phyloP scores from a whole-genome alignment of 148 eudicot species.

The Simmondsia chinensis region DNA sequence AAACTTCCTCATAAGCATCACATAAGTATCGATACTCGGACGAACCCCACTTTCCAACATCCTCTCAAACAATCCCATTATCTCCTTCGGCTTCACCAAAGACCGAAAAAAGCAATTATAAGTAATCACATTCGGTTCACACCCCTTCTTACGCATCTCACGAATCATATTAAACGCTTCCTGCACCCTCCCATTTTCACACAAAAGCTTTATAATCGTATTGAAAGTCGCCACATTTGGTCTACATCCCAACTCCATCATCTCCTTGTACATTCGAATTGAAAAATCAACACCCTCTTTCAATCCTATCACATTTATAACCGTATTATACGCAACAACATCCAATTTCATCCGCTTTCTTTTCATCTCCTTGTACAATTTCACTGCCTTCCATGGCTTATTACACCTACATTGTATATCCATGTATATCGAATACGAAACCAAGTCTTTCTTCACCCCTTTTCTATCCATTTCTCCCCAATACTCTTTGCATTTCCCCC shows the following conservation, averaged over 20 bases:
- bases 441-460: constrained; percentile 60
- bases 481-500: constrained; percentile 81
- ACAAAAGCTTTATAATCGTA: constrained; percentile 68
- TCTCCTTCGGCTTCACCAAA: constrained; percentile 77
- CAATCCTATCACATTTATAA: constrained; percentile 57
- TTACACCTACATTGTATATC: constrained; percentile 75
- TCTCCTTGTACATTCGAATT: constrained; percentile 51
- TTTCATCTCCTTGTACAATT: constrained; percentile 81
- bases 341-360: constrained; percentile 70
- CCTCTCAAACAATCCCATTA: constrained; percentile 60
- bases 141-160: constrained; percentile 53
- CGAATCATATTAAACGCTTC: constrained; percentile 59
- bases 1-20: constrained; percentile 91
- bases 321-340: constrained; percentile 80
- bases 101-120: constrained; percentile 60
- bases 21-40: constrained; percentile 76
- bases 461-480: constrained; percentile 88
- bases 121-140: constrained; percentile 62
- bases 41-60: constrained; percentile 64
- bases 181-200: constrained; percentile 64
- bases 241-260: constrained; percentile 60
- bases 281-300: constrained; percentile 86
- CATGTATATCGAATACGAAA: constrained; percentile 87
- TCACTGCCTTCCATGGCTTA: constrained; percentile 90
- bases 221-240: constrained; percentile 77